phyloP scores from a whole-genome alignment of 2,329 filamentous ascomycete species.

The Colletotrichum navitas region DNA sequence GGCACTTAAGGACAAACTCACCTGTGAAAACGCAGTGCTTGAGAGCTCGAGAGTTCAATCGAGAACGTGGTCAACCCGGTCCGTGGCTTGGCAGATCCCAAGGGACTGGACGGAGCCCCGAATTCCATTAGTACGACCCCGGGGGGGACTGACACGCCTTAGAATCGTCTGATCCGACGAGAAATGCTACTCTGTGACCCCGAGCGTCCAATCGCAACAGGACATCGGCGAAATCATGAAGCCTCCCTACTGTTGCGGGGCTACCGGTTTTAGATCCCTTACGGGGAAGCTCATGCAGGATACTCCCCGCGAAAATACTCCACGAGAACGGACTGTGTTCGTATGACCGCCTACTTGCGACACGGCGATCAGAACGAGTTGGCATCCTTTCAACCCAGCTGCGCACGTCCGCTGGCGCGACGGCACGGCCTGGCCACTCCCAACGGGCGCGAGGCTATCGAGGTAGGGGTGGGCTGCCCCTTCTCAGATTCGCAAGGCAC shows the following conservation, averaged over 20 bases:
- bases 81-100: constrained; percentile 7
- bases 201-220: constrained; percentile 33
- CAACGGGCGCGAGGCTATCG: background rate
- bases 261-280: constrained; percentile 4
- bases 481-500: background rate
- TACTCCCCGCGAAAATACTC: constrained; percentile 1
- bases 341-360: constrained; percentile 4
- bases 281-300: constrained; percentile 18
- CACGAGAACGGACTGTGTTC: constrained; percentile 26
- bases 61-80: background rate
- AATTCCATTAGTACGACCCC: background rate
- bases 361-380: constrained; percentile 17
- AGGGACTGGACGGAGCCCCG: constrained; percentile 5
- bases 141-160: background rate
- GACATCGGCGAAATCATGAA: constrained; percentile 18
- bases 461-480: constrained; percentile 4
- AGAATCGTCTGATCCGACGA: background rate
- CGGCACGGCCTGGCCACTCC: background rate
- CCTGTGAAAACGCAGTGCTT: background rate
- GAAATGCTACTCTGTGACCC: constrained; percentile 2
- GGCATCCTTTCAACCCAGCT: background rate
- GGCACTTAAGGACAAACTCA: background rate
- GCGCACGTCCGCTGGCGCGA: constrained; percentile 11
- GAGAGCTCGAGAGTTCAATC: background rate
- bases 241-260: background rate